Evolutionary conservation across 306 rosid species (phyloP).

Genomic region (Lathyrus sativus): DNA sequence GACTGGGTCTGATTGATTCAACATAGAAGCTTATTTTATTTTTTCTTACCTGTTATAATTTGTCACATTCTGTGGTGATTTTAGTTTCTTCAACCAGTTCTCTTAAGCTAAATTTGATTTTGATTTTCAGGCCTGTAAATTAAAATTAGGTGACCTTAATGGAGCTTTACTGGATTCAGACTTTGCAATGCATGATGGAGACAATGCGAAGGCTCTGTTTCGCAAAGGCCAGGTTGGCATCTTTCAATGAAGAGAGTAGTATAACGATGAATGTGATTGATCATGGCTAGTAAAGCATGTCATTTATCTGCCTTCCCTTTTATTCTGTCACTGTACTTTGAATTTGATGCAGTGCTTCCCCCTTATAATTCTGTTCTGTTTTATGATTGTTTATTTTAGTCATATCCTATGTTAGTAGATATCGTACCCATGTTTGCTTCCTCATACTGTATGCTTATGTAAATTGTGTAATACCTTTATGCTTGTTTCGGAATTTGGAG

Average conservation of each 20-base stretch:
- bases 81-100: conserved; percentile 5
- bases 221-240: conserved; percentile 62
- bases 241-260: conserved; percentile 25
- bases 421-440: conserved; percentile 12
- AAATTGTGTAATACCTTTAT: conserved; percentile 9
- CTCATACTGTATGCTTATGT: conserved; percentile 16
- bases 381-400: conserved; percentile 6
- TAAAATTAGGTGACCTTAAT: conserved; percentile 54
- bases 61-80: background rate
- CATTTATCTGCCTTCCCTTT: conserved; percentile 1
- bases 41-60: conserved; percentile 5
- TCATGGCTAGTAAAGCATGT: conserved; percentile 29
- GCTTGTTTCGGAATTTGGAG: background rate
- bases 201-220: conserved; percentile 56
- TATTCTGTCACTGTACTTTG: background rate
- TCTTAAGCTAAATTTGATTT: conserved; percentile 25
- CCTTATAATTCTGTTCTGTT: background rate
- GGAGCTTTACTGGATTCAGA: conserved; percentile 58
- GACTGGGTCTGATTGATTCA: conserved; percentile 8
- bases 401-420: conserved; percentile 11
- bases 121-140: conserved; percentile 51
- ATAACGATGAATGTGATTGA: conserved; percentile 18
- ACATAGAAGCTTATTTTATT: background rate
- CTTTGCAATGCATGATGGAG: conserved; percentile 61
- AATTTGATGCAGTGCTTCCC: conserved; percentile 10